Conservation (phyloP, 768 basidiomycete genomes). For the Tylopilus subfusipes region DNA sequence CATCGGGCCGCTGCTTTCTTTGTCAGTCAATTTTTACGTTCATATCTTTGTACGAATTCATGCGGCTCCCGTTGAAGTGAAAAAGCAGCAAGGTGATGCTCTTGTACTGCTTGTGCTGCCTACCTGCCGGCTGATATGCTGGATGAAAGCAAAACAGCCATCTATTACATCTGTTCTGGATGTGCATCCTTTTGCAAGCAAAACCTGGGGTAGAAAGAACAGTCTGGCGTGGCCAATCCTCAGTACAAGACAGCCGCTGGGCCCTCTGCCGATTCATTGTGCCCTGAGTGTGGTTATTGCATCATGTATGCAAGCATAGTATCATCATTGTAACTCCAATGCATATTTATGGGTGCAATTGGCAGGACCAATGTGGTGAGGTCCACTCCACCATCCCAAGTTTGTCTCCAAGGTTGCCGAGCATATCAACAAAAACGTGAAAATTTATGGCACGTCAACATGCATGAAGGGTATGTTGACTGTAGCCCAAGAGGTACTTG, state of each 20-base stretch:
- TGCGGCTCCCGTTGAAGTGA: constrained; percentile 76
- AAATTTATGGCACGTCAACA: constrained; percentile 69
- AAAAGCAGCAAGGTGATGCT: constrained; percentile 65
- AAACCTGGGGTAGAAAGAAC: constrained; percentile 71
- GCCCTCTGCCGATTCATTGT: constrained; percentile 62
- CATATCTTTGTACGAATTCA: constrained; percentile 83
- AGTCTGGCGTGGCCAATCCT: constrained; percentile 54
- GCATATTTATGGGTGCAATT: neutral
- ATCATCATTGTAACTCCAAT: neutral
- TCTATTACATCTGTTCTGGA: constrained; percentile 77
- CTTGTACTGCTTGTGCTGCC: neutral
- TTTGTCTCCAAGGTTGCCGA: constrained; percentile 76
- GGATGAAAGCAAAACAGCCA: constrained; percentile 70
- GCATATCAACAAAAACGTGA: constrained; percentile 60
- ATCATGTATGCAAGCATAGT: constrained; percentile 65
- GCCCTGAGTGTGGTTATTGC: constrained; percentile 76
- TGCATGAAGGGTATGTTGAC: constrained; percentile 97
- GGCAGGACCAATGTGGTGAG: constrained; percentile 99
- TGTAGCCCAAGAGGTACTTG: constrained; percentile 84
- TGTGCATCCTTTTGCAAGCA: constrained; percentile 85
- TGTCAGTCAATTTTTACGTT: constrained; percentile 97
- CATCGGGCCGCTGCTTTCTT: constrained; percentile 81
- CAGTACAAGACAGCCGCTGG: constrained; percentile 71
- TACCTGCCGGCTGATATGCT: constrained; percentile 1
- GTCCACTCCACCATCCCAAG: constrained; percentile 69